These are phyloP conservation scores for Paramecium bursaria DNA, from an alignment of 73 alveolate genomes.

Conservation along the genomic window DNA sequence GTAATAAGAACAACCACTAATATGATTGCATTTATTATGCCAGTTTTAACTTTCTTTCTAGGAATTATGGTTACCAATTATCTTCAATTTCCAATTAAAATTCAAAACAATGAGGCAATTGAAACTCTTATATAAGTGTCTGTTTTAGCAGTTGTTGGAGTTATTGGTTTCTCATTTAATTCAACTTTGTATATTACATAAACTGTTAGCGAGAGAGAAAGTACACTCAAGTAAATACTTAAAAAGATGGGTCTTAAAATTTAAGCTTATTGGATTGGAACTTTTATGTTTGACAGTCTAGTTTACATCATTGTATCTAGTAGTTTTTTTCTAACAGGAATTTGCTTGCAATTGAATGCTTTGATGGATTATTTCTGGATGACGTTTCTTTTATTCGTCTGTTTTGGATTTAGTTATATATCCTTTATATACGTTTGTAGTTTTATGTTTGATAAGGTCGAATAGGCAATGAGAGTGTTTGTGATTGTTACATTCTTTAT, in stretches of 20 bases:
- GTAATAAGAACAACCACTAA: constrained; percentile 63
- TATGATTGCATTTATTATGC: constrained; percentile 55
- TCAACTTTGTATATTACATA: constrained; percentile 37
- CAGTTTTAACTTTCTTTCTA: constrained; percentile 16
- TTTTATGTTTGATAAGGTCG: constrained; percentile 11
- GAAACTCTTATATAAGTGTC: not conserved
- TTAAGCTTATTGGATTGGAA: constrained; percentile 46
- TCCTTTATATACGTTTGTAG: constrained; percentile 10
- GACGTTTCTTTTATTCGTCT: not conserved
- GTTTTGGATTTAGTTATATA: constrained; percentile 51
- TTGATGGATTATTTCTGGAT: constrained; percentile 12
- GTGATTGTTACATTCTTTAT: not conserved
- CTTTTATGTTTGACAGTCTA: constrained; percentile 21
- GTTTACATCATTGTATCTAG: not conserved
- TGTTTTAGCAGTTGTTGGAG: constrained; percentile 14
- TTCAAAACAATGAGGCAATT: not conserved
- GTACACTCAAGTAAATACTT: constrained; percentile 16
- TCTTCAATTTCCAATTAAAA: constrained; percentile 1
- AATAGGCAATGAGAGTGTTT: constrained; percentile 26
- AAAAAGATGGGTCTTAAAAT: constrained; percentile 14
- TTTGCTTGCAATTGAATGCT: not conserved
- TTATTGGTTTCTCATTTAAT: constrained; percentile 31
- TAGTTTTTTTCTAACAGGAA: constrained; percentile 1
- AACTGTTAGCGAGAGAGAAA: constrained; percentile 44
- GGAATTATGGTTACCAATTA: constrained; percentile 31